A percentile compares a stretch with the other conserved stretches of the same genome.
These are phyloP conservation scores for Letharia lupina DNA, from an alignment of 495 filamentous ascomycete species.

Conservation along the genomic window DNA sequence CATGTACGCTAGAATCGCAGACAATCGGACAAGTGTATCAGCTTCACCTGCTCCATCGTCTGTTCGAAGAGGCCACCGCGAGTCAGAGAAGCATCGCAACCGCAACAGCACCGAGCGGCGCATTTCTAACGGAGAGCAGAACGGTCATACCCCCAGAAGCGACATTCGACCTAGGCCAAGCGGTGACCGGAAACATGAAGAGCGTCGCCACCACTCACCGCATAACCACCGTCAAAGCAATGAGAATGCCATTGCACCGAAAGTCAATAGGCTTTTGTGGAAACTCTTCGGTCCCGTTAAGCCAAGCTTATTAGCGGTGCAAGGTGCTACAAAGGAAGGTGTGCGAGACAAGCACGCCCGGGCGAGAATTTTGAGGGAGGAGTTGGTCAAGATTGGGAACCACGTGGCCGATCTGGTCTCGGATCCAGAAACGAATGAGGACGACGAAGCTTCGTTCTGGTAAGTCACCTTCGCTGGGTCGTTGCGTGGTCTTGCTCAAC, in stretches of 20 bases:
- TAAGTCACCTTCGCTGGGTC: conserved; percentile 27
- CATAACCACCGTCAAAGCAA: conserved; percentile 24
- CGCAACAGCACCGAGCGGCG: conserved; percentile 43
- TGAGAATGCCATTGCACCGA: conserved; percentile 12
- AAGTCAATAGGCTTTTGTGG: conserved; percentile 45
- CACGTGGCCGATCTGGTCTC: conserved; percentile 37
- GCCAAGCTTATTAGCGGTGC: conserved; percentile 49
- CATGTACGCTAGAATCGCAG: conserved; percentile 27
- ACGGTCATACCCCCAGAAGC: conserved; percentile 37
- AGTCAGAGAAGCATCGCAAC: conserved; percentile 41
- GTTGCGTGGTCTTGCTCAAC: neutral
- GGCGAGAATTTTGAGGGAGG: conserved; percentile 43
- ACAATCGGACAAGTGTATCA: conserved; percentile 41
- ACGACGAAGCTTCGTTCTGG: conserved; percentile 40
- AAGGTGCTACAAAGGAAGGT: conserved; percentile 54
- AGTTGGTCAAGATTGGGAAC: conserved; percentile 43
- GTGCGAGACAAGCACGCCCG: conserved; percentile 52
- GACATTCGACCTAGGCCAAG: conserved; percentile 38
- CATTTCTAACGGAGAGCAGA: conserved; percentile 27
- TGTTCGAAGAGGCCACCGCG: conserved; percentile 41
- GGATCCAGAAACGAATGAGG: conserved; percentile 10
- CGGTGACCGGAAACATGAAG: conserved; percentile 29
- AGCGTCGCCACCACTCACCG: conserved; percentile 34
- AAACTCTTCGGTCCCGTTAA: conserved; percentile 52
- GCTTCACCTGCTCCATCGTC: conserved; percentile 46